Conservation (phyloP, 2,329 filamentous ascomycete genomes). For the Colletotrichum neosansevieriae region DNA sequence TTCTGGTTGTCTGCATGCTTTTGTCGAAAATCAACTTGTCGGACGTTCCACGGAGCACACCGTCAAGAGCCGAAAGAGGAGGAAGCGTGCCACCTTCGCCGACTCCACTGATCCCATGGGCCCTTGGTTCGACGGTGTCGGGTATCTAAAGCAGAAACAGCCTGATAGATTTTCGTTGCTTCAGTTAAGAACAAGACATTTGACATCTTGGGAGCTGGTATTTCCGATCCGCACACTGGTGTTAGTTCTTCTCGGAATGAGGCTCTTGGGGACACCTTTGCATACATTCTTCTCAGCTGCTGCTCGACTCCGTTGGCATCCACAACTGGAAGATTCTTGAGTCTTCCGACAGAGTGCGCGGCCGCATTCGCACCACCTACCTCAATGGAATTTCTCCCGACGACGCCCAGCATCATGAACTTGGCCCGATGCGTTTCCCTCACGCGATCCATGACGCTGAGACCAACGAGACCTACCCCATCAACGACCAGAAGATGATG, state of each 20-base stretch:
- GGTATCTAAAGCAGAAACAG: slow-evolving; percentile 45
- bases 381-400: slow-evolving; percentile 50
- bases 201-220: slow-evolving; percentile 54
- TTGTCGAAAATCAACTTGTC: slow-evolving; percentile 39
- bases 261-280: neutral
- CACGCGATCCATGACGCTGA: slow-evolving; percentile 54
- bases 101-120: slow-evolving; percentile 41
- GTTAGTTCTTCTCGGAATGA: slow-evolving; percentile 10
- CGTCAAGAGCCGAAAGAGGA: slow-evolving; percentile 34
- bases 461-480: slow-evolving; percentile 55
- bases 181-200: slow-evolving; percentile 44
- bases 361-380: slow-evolving; percentile 57
- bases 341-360: slow-evolving; percentile 54
- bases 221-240: slow-evolving; percentile 50
- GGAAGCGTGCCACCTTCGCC: slow-evolving; percentile 35
- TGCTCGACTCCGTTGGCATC: slow-evolving; percentile 58
- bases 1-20: slow-evolving; percentile 43
- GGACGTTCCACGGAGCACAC: slow-evolving; percentile 41
- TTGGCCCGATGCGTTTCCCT: slow-evolving; percentile 60
- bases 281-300: slow-evolving; percentile 41
- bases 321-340: slow-evolving; percentile 60
- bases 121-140: slow-evolving; percentile 45
- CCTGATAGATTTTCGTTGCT: slow-evolving; percentile 42
- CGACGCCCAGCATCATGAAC: slow-evolving; percentile 50
- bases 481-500: slow-evolving; percentile 57